Percentiles rank a stretch among this genome's conserved stretches.
Conservation (phyloP, 495 filamentous ascomycete species). For the Tuber microsphaerosporum region DNA sequence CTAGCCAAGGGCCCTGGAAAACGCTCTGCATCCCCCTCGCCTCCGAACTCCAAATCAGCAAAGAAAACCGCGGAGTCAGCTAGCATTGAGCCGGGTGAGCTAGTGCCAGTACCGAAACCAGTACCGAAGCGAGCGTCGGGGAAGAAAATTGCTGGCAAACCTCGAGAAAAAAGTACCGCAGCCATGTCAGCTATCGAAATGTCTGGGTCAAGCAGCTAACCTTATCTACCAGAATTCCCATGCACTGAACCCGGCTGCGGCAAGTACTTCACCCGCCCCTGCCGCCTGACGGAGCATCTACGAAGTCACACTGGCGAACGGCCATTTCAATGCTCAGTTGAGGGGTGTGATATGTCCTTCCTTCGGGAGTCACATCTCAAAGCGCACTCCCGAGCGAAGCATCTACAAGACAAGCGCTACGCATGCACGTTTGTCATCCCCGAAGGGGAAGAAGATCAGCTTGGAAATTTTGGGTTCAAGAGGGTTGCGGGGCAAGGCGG, state of each 20-base stretch:
- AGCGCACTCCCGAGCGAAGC: conserved; percentile 38
- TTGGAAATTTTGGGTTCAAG: conserved; percentile 38
- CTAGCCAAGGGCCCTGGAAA: background rate
- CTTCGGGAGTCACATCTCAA: conserved; percentile 44
- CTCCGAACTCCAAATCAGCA: background rate
- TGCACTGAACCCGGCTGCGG: conserved; percentile 64
- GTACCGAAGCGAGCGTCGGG: background rate
- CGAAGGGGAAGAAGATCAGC: conserved; percentile 28
- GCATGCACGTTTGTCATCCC: conserved; percentile 34
- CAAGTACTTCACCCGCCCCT: conserved; percentile 72
- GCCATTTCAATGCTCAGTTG: conserved; percentile 61
- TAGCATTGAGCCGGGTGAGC: background rate
- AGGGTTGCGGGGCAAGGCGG: conserved; percentile 23
- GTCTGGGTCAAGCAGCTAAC: background rate
- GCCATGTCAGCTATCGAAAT: background rate
- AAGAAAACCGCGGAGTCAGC: background rate
- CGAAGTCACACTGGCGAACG: conserved; percentile 67
- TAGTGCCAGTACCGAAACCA: background rate
- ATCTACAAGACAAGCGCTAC: conserved; percentile 30
- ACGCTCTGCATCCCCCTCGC: background rate
- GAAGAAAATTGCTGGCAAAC: conserved; percentile 23
- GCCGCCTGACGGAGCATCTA: conserved; percentile 75
- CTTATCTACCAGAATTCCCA: conserved; percentile 44
- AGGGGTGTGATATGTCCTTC: conserved; percentile 73
- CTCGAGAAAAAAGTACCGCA: conserved; percentile 20